Evolutionary conservation across 108 stramenopile genomes (phyloP).

Genomic region (Chaetoceros tenuissimus): DNA sequence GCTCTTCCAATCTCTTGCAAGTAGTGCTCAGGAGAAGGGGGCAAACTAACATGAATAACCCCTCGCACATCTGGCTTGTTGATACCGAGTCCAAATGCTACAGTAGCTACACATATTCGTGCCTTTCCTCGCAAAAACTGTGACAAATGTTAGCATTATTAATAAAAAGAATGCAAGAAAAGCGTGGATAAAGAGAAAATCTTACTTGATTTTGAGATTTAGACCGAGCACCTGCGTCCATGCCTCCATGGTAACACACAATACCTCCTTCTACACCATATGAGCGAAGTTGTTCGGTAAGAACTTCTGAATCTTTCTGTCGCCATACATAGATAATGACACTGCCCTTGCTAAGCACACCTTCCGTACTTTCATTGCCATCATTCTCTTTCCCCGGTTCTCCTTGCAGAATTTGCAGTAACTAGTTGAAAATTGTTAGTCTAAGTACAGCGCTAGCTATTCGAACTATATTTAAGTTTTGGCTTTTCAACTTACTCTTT

Average conservation of each 20-base stretch:
- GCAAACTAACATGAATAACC: constrained; percentile 81
- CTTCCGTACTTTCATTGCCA: constrained; percentile 14
- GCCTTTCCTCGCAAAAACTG: constrained; percentile 81
- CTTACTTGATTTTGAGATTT: constrained; percentile 71
- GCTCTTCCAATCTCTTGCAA: constrained; percentile 97
- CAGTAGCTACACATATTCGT: constrained; percentile 88
- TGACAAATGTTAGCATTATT: neutral
- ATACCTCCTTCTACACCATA: constrained; percentile 60
- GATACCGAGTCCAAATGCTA: constrained; percentile 97
- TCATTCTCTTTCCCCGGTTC: constrained; percentile 2
- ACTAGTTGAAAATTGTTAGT: constrained; percentile 14
- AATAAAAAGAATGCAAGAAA: neutral
- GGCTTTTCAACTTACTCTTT: constrained; percentile 32
- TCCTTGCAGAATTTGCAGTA: constrained; percentile 45
- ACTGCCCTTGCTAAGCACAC: constrained; percentile 56
- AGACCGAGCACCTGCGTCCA: constrained; percentile 59
- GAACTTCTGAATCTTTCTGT: constrained; percentile 77
- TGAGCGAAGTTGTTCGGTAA: constrained; percentile 59
- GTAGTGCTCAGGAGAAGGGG: constrained; percentile 89
- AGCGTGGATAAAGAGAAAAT: neutral
- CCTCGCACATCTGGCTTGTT: constrained; percentile 90
- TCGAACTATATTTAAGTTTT: neutral
- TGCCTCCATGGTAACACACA: constrained; percentile 83
- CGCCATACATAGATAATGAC: constrained; percentile 92
- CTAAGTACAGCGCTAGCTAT: neutral